Conservation (phyloP, 192 early-diverging fungal genomes). For the Coemansia sp. region DNA sequence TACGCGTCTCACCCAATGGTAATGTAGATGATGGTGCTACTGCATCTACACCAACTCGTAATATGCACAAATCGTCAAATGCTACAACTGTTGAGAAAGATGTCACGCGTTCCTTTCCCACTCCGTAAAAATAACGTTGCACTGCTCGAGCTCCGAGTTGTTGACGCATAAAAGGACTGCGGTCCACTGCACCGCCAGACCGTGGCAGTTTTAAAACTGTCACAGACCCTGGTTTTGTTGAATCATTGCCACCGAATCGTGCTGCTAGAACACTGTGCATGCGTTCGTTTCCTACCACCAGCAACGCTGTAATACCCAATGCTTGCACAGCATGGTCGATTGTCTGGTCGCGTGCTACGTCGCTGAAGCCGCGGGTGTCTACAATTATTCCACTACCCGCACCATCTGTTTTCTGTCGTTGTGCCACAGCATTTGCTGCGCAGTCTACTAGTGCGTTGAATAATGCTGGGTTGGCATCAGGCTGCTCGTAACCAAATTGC, state of each 20-base stretch:
- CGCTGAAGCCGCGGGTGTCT: constrained; percentile 79
- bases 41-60: constrained; percentile 66
- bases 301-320: constrained; percentile 76
- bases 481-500: constrained; percentile 84
- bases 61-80: constrained; percentile 74
- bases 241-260: constrained; percentile 51
- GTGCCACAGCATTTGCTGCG: constrained; percentile 64
- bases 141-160: constrained; percentile 74
- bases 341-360: constrained; percentile 70
- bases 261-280: constrained; percentile 78
- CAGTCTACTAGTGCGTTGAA: constrained; percentile 68
- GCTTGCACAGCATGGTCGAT: constrained; percentile 70
- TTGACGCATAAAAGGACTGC: constrained; percentile 70
- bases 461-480: constrained; percentile 74
- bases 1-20: constrained; percentile 82
- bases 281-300: constrained; percentile 92
- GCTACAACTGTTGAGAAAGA: constrained; percentile 82
- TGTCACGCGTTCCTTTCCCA: constrained; percentile 65
- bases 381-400: constrained; percentile 76
- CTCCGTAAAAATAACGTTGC: constrained; percentile 95
- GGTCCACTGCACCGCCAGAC: constrained; percentile 89
- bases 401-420: constrained; percentile 61
- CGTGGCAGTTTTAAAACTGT: constrained; percentile 84
- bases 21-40: constrained; percentile 87
- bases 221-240: constrained; percentile 22